These are phyloP conservation scores for Diutina neorugosa DNA, from an alignment of 1,139 yeast genomes.

Conservation along the genomic window DNA sequence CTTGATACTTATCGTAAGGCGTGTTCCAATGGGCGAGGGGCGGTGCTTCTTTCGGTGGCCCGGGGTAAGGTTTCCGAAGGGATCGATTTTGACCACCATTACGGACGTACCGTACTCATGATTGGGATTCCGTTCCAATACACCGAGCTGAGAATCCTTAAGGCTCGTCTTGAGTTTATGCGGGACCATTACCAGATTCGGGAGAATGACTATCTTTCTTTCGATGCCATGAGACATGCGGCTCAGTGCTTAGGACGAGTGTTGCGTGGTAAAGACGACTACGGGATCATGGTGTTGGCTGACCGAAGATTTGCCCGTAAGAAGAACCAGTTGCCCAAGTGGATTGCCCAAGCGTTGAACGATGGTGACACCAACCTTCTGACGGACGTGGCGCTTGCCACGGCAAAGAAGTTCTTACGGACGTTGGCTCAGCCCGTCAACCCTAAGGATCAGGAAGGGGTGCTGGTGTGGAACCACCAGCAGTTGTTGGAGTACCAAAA, in stretches of 20 bases:
- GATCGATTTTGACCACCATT: conserved; percentile 97
- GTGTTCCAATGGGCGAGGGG: conserved; percentile 95
- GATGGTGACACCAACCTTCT: conserved; percentile 89
- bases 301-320: conserved; percentile 86
- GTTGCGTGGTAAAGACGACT: conserved; percentile 93
- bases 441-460: conserved; percentile 87
- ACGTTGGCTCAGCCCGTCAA: conserved; percentile 92
- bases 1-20: conserved; percentile 93
- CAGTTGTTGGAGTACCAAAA: conserved; percentile 56
- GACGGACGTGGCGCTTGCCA: conserved; percentile 95
- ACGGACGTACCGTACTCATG: conserved; percentile 95
- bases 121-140: conserved; percentile 98
- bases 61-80: conserved; percentile 99
- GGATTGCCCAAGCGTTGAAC: conserved; percentile 88
- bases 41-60: conserved; percentile 89
- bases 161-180: conserved; percentile 86
- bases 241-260: conserved; percentile 98
- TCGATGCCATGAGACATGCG: conserved; percentile 99
- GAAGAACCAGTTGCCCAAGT: conserved; percentile 80
- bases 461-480: conserved; percentile 80
- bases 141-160: conserved; percentile 89
- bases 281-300: conserved; percentile 96
- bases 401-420: conserved; percentile 83
- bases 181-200: conserved; percentile 86
- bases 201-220: conserved; percentile 88